Evolutionary conservation across 1,284 basidiomycete species (phyloP), one percentile per base, ranked within the genome.

Genomic region (Schizophyllum amplum): DNA sequence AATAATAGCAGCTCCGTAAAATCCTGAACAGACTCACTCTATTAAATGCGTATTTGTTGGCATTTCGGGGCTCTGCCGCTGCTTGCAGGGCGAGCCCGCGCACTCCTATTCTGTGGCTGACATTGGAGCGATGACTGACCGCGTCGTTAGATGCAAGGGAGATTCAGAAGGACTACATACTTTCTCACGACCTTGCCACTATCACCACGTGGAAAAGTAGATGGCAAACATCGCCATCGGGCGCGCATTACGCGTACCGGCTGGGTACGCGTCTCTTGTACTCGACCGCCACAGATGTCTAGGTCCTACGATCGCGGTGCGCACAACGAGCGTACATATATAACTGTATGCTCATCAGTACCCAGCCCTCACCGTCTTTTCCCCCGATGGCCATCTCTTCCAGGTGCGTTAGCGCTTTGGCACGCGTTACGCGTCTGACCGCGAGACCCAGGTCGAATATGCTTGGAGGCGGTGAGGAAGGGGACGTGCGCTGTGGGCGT

Each of bases 401-500:
- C 92, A 94, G 80, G 91, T 88, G 64, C 61, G 74, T 61, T 58
- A 54, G 52, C 26, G 49, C 49, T 53, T 55, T 4, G 4, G 3
- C 4, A 5, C 22, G 48, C 59, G n/a, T 20, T n/a, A 24, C 60
- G 61, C 62, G 62, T 63, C 52, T 58, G 62, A 54, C 63, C 55
- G 58, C 59, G 52, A 58, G 66, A 56, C n/a, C n/a, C 71, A 97
- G 91, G 97, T 99, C 64, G 97, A 99, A 75, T 99, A 99, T 73
- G 97, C 97, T 5, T 90, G 22, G 97, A 99, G 73, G 97, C 97
- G 54, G 97, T 99, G 52, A 80, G 92, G 65, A 94, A 96, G 71
- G 97, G 97, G 53, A 99, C 97, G 15, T 98, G 96, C 71, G 96
- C 96, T 55, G 96, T 97, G 68, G 97, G 97, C 54, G 93, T 99